Evolutionary conservation across 306 rosid genomes (phyloP).

Genomic region (Psophocarpus tetragonolobus): DNA sequence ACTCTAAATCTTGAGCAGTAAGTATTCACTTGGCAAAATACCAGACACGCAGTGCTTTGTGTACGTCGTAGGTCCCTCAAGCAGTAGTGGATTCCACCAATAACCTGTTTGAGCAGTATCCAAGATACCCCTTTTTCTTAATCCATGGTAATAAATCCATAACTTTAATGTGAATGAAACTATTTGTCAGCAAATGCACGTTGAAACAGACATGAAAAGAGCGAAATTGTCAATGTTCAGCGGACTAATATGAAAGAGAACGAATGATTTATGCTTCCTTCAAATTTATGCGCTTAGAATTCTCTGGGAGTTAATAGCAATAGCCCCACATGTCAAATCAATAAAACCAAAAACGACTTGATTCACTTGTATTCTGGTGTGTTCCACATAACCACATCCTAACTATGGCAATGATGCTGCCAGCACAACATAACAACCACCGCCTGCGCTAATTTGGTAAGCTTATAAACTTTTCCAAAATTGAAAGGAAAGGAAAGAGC

Average conservation of each 20-base stretch:
- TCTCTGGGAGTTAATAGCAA: slow-evolving; percentile 15
- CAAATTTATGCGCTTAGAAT: slow-evolving; percentile 35
- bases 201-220: slow-evolving; percentile 30
- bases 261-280: slow-evolving; percentile 22
- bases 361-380: slow-evolving; percentile 34
- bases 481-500: slow-evolving; percentile 35
- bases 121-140: slow-evolving; percentile 26
- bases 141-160: slow-evolving; percentile 18
- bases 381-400: slow-evolving; percentile 44
- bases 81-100: slow-evolving; percentile 36
- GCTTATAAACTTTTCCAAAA: slow-evolving; percentile 43
- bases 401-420: slow-evolving; percentile 45
- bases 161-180: slow-evolving; percentile 19
- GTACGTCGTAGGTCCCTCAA: slow-evolving; percentile 47
- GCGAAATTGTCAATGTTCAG: slow-evolving; percentile 26
- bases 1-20: slow-evolving; percentile 32
- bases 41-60: slow-evolving; percentile 25
- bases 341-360: slow-evolving; percentile 29
- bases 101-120: slow-evolving; percentile 18
- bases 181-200: slow-evolving; percentile 22
- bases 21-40: slow-evolving; percentile 35
- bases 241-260: slow-evolving; percentile 14
- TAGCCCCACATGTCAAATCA: slow-evolving; percentile 52
- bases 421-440: slow-evolving; percentile 46
- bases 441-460: slow-evolving; percentile 45